Evolutionary conservation across 495 filamentous ascomycete genomes (phyloP), one percentile per base, ranked within the genome.

Genomic region (Hypoxylon fuscum): DNA sequence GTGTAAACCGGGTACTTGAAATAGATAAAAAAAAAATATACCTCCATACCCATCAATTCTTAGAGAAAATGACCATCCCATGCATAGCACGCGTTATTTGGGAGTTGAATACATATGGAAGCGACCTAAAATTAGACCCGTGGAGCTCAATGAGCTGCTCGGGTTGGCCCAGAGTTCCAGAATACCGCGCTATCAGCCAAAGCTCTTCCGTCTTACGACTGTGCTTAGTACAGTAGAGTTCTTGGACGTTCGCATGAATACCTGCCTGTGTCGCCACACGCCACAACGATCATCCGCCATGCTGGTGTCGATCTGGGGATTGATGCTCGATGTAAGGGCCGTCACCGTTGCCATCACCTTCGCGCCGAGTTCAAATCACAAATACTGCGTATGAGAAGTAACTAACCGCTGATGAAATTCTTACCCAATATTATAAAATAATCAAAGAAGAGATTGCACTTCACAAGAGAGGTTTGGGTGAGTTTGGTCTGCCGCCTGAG

Each of bases 241-340:
- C n/a, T n/a, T n/a, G n/a, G n/a, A n/a, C n/a, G n/a, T n/a, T n/a
- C n/a, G n/a, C n/a, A n/a, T n/a, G n/a, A n/a, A n/a, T n/a, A n/a
- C n/a, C n/a, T n/a, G n/a, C n/a, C n/a, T n/a, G n/a, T 46, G 44
- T 55, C 27, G 56, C 56, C 62, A 66, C 56, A 61, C 52, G 63
- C 63, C 63, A 58, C 63, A 61, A 18, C 27, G 63, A 66, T 66
- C 63, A 57, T 60, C 63, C 48, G 56, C 46, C 46, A 66, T 66
- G 63, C 63, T 52, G 57, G 63, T 42, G 63, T 37, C 57, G 63
- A 66, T 66, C 63, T 61, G 57, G 63, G 62, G 57, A 57, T 54
- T 40, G 31, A 25, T 40, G 8, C 47, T 60, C 46, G 32, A 61
- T n/a, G 56, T 58, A 53, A 57, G 63, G 63, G 63, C 29, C 35